Base-by-base conservation (phyloP, 2,329 filamentous ascomycete species). In the Hirsutella rhossiliensis region DNA sequence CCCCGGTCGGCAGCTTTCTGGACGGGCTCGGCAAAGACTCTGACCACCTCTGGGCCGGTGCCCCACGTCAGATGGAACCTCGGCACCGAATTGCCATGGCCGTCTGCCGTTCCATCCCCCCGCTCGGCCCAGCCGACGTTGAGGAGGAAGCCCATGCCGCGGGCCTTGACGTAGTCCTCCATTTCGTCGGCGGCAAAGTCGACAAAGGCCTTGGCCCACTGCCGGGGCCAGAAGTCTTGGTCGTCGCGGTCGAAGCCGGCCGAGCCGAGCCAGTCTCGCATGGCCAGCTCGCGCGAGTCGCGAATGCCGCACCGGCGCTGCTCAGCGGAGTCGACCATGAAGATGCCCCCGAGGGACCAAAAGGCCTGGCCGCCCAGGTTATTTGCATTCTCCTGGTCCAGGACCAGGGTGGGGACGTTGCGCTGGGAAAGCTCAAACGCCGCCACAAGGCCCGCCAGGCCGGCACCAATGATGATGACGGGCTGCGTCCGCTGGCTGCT, bases 21-120 rank as follows among this genome's bases (percentile, higher is more conserved):
- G 4, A 79, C 73, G 2, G 77, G 77, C 42, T 78, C 73, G 3
- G 59, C 63, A 51, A 80, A 80, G 3, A 75, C 63, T 15, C 73
- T 62, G 42, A 80, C 75, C 1, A 79, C 65, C 55, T 78, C 76
- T 4, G 76, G 76, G 0, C 77, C 77, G 0, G 74, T 72, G 3
- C 77, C 76, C 77, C 76, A 81, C 0, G 73, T 72, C 28, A 80
- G 46, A 54, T 81, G 76, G 53, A 81, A 80, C n/a, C 77, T 58
- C 2, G 77, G 77, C 2, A 80, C 76, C 12, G 73, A 75, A 55
- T 80, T 80, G 5, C 77, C 77, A 52, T 80, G 76, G 3, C 76
- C 75, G 4, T 72, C 68, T 0, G 75, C 71, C 1, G 58, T 54
- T 0, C 76, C 76, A 44, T 69, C 69, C 3, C 77, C 77, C 5